Conservation (phyloP, 805 yeast species). For the Candida hispaniensis region DNA sequence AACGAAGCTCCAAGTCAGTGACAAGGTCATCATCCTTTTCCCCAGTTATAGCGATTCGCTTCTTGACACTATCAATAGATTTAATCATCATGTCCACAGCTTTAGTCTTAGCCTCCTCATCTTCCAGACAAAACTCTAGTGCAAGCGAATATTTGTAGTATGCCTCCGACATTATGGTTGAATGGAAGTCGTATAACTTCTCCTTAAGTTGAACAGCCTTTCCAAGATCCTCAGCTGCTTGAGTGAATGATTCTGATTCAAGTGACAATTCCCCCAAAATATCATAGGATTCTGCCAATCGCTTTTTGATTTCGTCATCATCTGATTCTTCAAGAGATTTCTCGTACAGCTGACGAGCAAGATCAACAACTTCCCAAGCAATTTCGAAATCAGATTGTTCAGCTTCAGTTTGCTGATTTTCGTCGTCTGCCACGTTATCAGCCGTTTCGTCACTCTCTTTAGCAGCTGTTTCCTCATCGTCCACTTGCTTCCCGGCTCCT, state of each 20-base stretch:
- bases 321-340: slow-evolving; percentile 31
- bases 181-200: slow-evolving; percentile 40
- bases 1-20: slow-evolving; percentile 28
- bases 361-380: slow-evolving; percentile 80
- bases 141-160: slow-evolving; percentile 75
- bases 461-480: slow-evolving; percentile 20
- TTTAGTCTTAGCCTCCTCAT: slow-evolving; percentile 35
- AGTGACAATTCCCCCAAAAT: slow-evolving; percentile 80
- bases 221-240: slow-evolving; percentile 61
- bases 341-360: slow-evolving; percentile 59
- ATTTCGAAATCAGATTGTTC: slow-evolving; percentile 68
- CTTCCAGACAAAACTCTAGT: slow-evolving; percentile 55
- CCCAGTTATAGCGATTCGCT: slow-evolving; percentile 32
- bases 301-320: slow-evolving; percentile 33
- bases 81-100: slow-evolving; percentile 45
- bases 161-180: slow-evolving; percentile 61
- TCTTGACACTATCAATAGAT: slow-evolving; percentile 42
- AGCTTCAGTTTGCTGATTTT: slow-evolving; percentile 29
- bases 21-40: slow-evolving; percentile 31
- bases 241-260: slow-evolving; percentile 78
- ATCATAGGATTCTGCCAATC: slow-evolving; percentile 64
- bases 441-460: slow-evolving; percentile 17
- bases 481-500: slow-evolving; percentile 25
- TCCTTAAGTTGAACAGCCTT: slow-evolving; percentile 45
- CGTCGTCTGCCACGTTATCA: slow-evolving; percentile 22